Evolutionary conservation across 1,284 basidiomycete species (phyloP), one percentile per base, ranked within the genome.

Genomic region (Tranzscheliella williamsii): DNA sequence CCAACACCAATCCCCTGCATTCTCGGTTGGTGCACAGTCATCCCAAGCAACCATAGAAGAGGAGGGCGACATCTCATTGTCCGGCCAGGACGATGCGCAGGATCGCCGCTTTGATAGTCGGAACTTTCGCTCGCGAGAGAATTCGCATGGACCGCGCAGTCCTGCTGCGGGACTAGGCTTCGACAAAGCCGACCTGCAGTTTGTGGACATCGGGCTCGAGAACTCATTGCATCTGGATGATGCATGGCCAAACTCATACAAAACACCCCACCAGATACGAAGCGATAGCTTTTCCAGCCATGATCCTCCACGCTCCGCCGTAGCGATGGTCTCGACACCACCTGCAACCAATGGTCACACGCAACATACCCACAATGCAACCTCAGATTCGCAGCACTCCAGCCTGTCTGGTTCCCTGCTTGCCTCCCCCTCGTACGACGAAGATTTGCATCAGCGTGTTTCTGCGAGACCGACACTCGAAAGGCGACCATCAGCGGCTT

Each of bases 131-230:
- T 37, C 35, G 17, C 35, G 22, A 8, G 7, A 8, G 6, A 21
- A 23, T 9, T 23, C 8, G 15, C n/a, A n/a, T n/a, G n/a, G n/a
- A n/a, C n/a, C n/a, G n/a, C n/a, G n/a, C n/a, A n/a, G n/a, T n/a
- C n/a, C n/a, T n/a, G n/a, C n/a, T n/a, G n/a, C n/a, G n/a, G n/a
- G n/a, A n/a, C n/a, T n/a, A n/a, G 9, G 17, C 18, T 9, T 48
- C 4, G 53, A 62, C 46, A 43, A 45, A 30, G 48, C 56, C 5
- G 54, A 52, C 20, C 56, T 58, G 39, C 53, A 51, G 37, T 67
- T 62, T 50, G 55, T 63, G 29, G 64, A 64, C 38, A 53, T 67
- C 36, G 41, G 39, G 11, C 30, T 62, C 21, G 55, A 55, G 12
- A 32, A 38, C 1, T 38, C 60, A 3, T 30, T 4, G 21, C 24